These are phyloP conservation scores for Candida quercuum DNA, from an alignment of 805 yeast genomes.

Conservation along the genomic window DNA sequence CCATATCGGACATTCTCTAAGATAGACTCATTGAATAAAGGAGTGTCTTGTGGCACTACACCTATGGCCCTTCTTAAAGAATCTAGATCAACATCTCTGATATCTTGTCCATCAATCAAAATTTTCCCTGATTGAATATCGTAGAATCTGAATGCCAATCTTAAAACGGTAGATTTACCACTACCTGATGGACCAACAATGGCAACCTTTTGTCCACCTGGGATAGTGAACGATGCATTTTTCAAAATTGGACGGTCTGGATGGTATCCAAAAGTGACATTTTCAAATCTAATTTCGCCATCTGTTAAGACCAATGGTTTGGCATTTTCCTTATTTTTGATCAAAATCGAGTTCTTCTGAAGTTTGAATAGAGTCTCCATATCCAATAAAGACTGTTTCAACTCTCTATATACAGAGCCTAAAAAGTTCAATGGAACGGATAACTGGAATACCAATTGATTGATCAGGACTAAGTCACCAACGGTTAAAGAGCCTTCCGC, in stretches of 20 bases:
- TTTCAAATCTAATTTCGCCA: slow-evolving; percentile 78
- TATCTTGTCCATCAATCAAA: slow-evolving; percentile 84
- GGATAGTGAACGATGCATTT: slow-evolving; percentile 78
- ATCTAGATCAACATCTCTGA: slow-evolving; percentile 66
- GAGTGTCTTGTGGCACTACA: slow-evolving; percentile 97
- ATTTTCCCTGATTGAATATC: slow-evolving; percentile 78
- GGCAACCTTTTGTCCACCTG: slow-evolving; percentile 88
- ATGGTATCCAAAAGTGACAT: slow-evolving; percentile 89
- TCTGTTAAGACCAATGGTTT: slow-evolving; percentile 47
- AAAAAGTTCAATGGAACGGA: slow-evolving; percentile 91
- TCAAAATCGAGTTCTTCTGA: slow-evolving; percentile 66
- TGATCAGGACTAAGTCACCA: slow-evolving; percentile 91
- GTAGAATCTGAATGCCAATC: slow-evolving; percentile 83
- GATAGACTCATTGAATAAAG: slow-evolving; percentile 87
- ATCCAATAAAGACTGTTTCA: slow-evolving; percentile 87
- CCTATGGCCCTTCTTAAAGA: slow-evolving; percentile 73
- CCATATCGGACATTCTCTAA: slow-evolving; percentile 88
- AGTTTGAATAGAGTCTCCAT: slow-evolving; percentile 92
- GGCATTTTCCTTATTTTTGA: slow-evolving; percentile 59
- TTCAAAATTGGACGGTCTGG: slow-evolving; percentile 80
- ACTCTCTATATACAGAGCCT: slow-evolving; percentile 92
- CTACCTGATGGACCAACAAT: slow-evolving; percentile 96
- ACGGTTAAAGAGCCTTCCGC: slow-evolving; percentile 76
- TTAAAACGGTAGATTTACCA: slow-evolving; percentile 87
- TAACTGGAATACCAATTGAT: slow-evolving; percentile 92